phyloP scores from a whole-genome alignment of 2,329 filamentous ascomycete genomes.

The Cryphonectria nitschkei region DNA sequence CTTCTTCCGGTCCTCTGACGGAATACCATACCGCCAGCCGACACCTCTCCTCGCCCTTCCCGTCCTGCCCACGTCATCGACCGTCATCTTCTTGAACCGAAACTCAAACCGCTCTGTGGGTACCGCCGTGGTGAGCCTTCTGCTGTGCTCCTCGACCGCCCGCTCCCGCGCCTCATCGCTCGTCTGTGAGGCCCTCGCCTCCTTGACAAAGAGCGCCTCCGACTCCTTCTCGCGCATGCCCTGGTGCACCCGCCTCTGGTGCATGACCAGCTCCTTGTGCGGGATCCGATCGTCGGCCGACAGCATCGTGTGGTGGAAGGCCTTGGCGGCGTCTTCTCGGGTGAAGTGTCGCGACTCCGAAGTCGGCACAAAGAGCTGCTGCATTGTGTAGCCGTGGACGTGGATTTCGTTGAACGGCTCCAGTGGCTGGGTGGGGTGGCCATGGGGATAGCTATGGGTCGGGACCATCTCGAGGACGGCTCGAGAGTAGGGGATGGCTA shows the following conservation, averaged over 20 bases:
- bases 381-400: conserved; percentile 63
- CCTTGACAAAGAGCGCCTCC: conserved; percentile 43
- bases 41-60: conserved; percentile 56
- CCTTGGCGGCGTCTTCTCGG: conserved; percentile 66
- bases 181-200: conserved; percentile 45
- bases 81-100: conserved; percentile 62
- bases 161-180: conserved; percentile 46
- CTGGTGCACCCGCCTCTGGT: conserved; percentile 53
- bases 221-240: conserved; percentile 45
- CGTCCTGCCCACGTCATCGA: conserved; percentile 57
- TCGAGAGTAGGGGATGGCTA: conserved; percentile 76
- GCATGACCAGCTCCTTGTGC: conserved; percentile 62
- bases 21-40: conserved; percentile 68
- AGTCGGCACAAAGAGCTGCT: conserved; percentile 67
- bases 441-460: conserved; percentile 59
- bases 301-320: conserved; percentile 63
- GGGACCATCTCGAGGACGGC: conserved; percentile 83
- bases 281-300: conserved; percentile 65
- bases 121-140: conserved; percentile 48
- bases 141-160: conserved; percentile 41
- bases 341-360: conserved; percentile 67
- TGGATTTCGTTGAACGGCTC: conserved; percentile 69
- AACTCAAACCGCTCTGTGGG: conserved; percentile 62
- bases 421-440: conserved; percentile 50
- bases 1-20: conserved; percentile 64